Evolutionary conservation across 352 stramenopile species (phyloP).

Genomic region (Globisporangium okanoganense): DNA sequence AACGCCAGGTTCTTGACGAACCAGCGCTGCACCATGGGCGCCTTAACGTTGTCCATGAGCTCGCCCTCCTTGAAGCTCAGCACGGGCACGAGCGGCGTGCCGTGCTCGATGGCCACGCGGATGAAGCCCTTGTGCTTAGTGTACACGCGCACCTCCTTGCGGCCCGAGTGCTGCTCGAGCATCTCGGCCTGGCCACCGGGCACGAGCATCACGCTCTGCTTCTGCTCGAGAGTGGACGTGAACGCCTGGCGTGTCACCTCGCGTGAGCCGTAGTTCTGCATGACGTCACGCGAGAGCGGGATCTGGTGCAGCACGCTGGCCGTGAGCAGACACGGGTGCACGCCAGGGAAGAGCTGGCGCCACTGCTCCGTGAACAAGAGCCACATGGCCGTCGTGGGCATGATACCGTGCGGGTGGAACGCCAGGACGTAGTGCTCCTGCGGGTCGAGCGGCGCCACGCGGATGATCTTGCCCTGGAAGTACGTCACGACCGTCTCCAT

Average conservation of each 20-base stretch:
- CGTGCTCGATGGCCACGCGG: slow-evolving; percentile 72
- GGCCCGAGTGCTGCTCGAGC: slow-evolving; percentile 57
- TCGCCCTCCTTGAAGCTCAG: slow-evolving; percentile 83
- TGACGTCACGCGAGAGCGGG: slow-evolving; percentile 62
- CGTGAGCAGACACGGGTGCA: slow-evolving; percentile 65
- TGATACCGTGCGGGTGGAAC: slow-evolving; percentile 82
- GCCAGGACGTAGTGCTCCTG: slow-evolving; percentile 64
- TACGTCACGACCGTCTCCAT: slow-evolving; percentile 62
- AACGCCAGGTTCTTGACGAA: slow-evolving; percentile 77
- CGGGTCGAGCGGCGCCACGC: slow-evolving; percentile 47
- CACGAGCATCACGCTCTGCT: slow-evolving; percentile 71
- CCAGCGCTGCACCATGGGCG: slow-evolving; percentile 69
- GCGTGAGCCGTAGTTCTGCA: slow-evolving; percentile 71
- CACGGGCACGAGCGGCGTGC: slow-evolving; percentile 64
- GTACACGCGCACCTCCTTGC: slow-evolving; percentile 66
- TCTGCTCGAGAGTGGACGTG: slow-evolving; percentile 34
- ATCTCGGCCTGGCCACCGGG: slow-evolving; percentile 82
- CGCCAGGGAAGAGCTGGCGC: slow-evolving; percentile 56
- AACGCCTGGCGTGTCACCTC: slow-evolving; percentile 75
- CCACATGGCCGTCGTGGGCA: slow-evolving; percentile 71
- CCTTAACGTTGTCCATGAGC: slow-evolving; percentile 78
- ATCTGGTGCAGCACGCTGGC: slow-evolving; percentile 82
- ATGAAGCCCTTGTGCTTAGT: slow-evolving; percentile 81
- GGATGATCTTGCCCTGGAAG: slow-evolving; percentile 63
- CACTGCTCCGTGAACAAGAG: slow-evolving; percentile 73